Conservation (phyloP, 2,329 filamentous ascomycete genomes). For the Myriosclerotinia scirpicola region DNA sequence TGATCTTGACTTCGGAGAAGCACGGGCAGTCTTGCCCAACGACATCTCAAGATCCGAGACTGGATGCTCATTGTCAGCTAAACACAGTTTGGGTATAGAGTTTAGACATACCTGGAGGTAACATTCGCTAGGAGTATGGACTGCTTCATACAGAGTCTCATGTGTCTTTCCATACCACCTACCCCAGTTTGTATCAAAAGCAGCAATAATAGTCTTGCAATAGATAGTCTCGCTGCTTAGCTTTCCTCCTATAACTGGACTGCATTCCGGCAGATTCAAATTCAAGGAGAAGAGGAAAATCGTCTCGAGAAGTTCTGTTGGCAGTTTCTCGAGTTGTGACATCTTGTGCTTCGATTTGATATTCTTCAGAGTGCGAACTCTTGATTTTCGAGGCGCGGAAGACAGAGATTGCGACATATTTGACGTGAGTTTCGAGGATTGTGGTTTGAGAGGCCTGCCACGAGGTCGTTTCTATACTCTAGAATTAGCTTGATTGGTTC, state of each 20-base stretch:
- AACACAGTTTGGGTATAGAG: neutral
- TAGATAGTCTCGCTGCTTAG: slow-evolving; percentile 37
- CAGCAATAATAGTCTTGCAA: slow-evolving; percentile 30
- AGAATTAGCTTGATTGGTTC: slow-evolving; percentile 5
- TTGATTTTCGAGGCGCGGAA: slow-evolving; percentile 21
- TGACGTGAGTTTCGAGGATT: neutral
- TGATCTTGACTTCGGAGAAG: slow-evolving; percentile 33
- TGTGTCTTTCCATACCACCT: slow-evolving; percentile 19
- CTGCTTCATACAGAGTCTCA: neutral
- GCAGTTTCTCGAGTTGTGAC: slow-evolving; percentile 38
- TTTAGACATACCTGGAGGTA: slow-evolving; percentile 24
- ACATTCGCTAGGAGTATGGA: neutral
- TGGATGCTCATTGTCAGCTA: slow-evolving; percentile 23
- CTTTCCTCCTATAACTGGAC: slow-evolving; percentile 37
- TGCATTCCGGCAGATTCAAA: slow-evolving; percentile 36
- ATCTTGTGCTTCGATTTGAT: slow-evolving; percentile 37
- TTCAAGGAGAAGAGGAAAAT: slow-evolving; percentile 39
- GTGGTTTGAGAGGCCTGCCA: slow-evolving; percentile 31
- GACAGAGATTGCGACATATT: neutral
- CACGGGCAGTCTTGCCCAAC: slow-evolving; percentile 36
- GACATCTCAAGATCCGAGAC: slow-evolving; percentile 34
- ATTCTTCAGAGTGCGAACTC: slow-evolving; percentile 31
- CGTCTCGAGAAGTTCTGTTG: slow-evolving; percentile 37
- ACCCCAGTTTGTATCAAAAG: slow-evolving; percentile 38
- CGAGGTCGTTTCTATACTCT: slow-evolving; percentile 25